phyloP scores from a whole-genome alignment of 176 grass and related monocot species.

The Carex myosuroides region DNA sequence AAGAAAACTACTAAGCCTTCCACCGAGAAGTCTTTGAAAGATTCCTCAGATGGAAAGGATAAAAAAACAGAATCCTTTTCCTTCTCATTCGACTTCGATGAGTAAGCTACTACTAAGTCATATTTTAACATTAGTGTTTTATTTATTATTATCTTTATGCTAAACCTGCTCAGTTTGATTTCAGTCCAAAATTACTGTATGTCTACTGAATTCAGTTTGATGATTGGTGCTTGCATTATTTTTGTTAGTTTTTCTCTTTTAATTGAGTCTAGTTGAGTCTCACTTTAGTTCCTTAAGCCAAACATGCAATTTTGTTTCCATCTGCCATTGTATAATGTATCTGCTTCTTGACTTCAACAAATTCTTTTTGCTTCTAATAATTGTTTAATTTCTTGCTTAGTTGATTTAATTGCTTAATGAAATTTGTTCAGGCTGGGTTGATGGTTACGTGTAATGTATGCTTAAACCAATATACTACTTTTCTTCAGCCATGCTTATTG shows the following conservation, averaged over 20 bases:
- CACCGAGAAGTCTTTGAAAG: constrained; percentile 30
- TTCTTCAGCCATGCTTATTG: neutral
- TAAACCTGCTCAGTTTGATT: neutral
- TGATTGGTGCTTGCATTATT: neutral
- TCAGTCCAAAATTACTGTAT: neutral
- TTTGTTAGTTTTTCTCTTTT: neutral
- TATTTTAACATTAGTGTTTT: neutral
- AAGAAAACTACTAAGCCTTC: constrained; percentile 54
- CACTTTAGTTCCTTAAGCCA: neutral
- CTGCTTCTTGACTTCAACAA: neutral
- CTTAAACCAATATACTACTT: neutral
- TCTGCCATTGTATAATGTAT: neutral
- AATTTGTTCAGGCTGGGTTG: neutral
- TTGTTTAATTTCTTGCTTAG: constrained; percentile 5
- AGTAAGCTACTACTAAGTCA: constrained; percentile 43
- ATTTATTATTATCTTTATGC: neutral
- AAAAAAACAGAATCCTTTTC: constrained; percentile 61
- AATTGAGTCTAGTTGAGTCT: neutral
- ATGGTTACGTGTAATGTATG: neutral
- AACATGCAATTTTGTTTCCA: neutral
- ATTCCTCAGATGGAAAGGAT: constrained; percentile 47
- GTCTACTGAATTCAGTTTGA: neutral
- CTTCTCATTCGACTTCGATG: constrained; percentile 88
- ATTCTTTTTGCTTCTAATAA: neutral
- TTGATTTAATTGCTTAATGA: neutral